phyloP scores from a whole-genome alignment of 805 yeast species.

The Teunomyces kruisii region DNA sequence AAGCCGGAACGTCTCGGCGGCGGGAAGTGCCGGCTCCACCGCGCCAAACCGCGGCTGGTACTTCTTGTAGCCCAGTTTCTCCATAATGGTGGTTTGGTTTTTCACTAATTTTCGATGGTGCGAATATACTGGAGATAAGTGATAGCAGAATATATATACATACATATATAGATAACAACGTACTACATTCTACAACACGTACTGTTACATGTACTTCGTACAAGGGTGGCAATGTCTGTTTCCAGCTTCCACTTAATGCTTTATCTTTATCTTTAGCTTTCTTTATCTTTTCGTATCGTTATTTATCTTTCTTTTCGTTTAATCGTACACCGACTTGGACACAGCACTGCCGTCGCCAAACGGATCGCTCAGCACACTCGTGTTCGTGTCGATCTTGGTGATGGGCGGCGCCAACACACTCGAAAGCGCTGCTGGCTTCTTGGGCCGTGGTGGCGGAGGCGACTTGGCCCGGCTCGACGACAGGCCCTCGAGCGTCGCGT shows the following conservation, averaged over 20 bases:
- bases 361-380: conserved; percentile 34
- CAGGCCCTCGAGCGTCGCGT: neutral
- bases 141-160: no score
- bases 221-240: no score
- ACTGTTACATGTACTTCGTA: no score
- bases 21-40: conserved; percentile 19
- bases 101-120: no score
- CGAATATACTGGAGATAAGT: no score
- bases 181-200: no score
- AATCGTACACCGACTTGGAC: conserved; percentile 16
- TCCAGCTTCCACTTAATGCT: no score
- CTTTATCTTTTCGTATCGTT: no score
- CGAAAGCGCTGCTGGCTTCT: conserved; percentile 17
- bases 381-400: conserved; percentile 22
- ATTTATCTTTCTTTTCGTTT: conserved; percentile 8
- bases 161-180: no score
- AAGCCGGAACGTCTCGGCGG: conserved; percentile 31
- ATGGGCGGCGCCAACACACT: conserved; percentile 11
- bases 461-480: conserved; percentile 8
- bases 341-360: conserved; percentile 35
- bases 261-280: neutral
- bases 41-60: conserved; percentile 12
- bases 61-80: conserved; percentile 5
- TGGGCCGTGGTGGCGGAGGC: conserved; percentile 28
- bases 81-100: neutral